Evolutionary conservation across 1,139 yeast species (phyloP).

Genomic region (Taphrina betulina): DNA sequence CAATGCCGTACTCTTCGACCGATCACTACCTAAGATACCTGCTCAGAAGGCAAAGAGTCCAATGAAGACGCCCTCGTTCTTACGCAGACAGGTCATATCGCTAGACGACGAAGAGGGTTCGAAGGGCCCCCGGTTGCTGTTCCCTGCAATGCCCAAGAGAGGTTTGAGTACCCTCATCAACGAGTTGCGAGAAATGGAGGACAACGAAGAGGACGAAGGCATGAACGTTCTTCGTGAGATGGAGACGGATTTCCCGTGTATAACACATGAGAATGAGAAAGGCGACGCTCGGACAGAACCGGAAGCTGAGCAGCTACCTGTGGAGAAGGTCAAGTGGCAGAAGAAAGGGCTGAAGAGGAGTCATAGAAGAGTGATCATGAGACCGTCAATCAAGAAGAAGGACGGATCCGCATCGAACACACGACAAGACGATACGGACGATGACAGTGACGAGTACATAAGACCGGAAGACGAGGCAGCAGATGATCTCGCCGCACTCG

Average conservation of each 20-base stretch:
- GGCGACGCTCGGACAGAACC: neutral
- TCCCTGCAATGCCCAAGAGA: constrained; percentile 7
- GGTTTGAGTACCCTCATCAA: constrained; percentile 16
- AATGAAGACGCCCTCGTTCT: constrained; percentile 24
- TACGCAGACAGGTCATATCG: constrained; percentile 5
- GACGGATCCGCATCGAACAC: neutral
- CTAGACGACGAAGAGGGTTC: constrained; percentile 4
- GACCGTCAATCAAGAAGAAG: constrained; percentile 11
- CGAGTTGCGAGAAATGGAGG: constrained; percentile 22
- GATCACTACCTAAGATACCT: neutral
- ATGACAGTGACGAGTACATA: constrained; percentile 30
- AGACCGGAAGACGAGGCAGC: constrained; percentile 16
- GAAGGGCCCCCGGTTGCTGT: constrained; percentile 12
- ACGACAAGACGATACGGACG: neutral
- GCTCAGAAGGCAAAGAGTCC: constrained; percentile 8
- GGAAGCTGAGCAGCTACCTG: neutral
- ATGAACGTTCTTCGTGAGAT: constrained; percentile 21
- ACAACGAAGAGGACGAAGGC: constrained; percentile 29
- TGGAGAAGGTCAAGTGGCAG: constrained; percentile 26
- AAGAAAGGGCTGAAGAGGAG: constrained; percentile 26
- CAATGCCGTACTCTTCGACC: neutral
- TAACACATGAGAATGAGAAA: neutral
- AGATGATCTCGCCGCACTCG: constrained; percentile 10
- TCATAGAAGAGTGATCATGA: constrained; percentile 29
- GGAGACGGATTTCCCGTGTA: constrained; percentile 6